Base-by-base conservation (phyloP, 108 stramenopile genomes). In the Licmophora abbreviata region DNA sequence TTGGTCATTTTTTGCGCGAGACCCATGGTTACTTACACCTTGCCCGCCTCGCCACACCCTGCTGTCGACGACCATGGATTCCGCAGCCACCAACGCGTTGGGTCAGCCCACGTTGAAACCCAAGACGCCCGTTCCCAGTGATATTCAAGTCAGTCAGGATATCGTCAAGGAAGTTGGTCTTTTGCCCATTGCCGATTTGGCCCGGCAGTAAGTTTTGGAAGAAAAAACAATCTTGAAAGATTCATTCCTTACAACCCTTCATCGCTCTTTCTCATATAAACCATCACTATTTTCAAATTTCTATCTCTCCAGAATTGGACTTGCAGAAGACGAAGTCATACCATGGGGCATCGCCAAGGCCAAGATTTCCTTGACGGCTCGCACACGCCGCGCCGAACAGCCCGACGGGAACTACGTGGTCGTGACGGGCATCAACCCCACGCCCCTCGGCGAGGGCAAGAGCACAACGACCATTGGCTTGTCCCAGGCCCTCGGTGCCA, bases 401-500 rank as follows among this genome's bases (percentile, higher is more conserved):
- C 71, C 80, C 0, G 65, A 94, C 51, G 96, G 95, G 4, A 92
- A 96, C 71, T 98, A 98, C 59, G 88, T 99, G 28, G 96, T 99
- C 11, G 93, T 95, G 24, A 97, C 97, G 6, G 98, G 98, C 1
- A 97, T 99, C 56, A 98, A 98, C 62, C 99, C 99, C 1, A 99
- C 99, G 0, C 96, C 99, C 12, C 74, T 99, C 21, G 99, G 99
- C 4, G 99, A 99, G 69, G 99, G 95, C 34, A 99, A 99, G 69
- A 92, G 86, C 18, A 97, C 92, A 10, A 93, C 92, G 9, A 93
- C 92, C 9, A 88, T 93, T 56, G 92, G 92, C 3, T 51, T 85
- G 44, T 75, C 86, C 7, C 90, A 94, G 59, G 92, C 84, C 2
- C 60, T 99, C 56, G 94, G 93, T 10, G 95, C 97, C 0, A 74